Base-by-base conservation (phyloP, 2,329 filamentous ascomycete species). In the Penicillium sp. region DNA sequence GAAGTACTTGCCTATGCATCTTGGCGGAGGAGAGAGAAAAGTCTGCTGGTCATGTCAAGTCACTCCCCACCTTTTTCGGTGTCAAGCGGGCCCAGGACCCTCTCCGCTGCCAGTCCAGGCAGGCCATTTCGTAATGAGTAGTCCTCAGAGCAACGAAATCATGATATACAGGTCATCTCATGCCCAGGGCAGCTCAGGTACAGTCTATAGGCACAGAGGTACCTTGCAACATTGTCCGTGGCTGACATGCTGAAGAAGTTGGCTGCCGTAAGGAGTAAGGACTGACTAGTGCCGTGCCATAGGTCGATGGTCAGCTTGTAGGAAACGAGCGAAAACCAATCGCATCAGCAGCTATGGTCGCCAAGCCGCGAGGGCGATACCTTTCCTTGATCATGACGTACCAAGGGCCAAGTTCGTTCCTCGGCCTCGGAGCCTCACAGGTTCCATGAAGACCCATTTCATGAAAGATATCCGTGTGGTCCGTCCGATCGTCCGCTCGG, bases 401-500 rank as follows among this genome's bases (percentile, higher is more conserved):
- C 22, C 22, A 6, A 28, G 25, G 25, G 1, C 45, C 45, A 31
- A 28, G 11, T 35, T 20, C 1, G 31, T 17, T 35, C 47, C 47
- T 49, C 47, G 47, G 47, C 49, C 20, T 55, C 53, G 53, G 53
- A 47, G 53, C 53, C 53, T 47, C 53, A 55, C n/a, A 37, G 8
- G 28, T 31, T 1, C 28, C 22, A 22, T 22, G 22, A 31, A 11
- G 25, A 31, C 28, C 42, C 42, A 42, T 42, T 42, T 39, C 14
- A 39, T 7, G 38, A 2, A 20, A 17, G 39, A 20, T 3, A 3
- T 22, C 22, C 4, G 10, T 42, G 39, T 17, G 8, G 22, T 34
- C 39, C 34, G 15, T 31, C 39, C 41, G 52, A 54, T 54, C 50
- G 49, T 35, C 56, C 51, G 55, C 15, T 28, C 63, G 63, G 63